Conservation (phyloP, 257 asterid species). For the Petunia secreta region DNA sequence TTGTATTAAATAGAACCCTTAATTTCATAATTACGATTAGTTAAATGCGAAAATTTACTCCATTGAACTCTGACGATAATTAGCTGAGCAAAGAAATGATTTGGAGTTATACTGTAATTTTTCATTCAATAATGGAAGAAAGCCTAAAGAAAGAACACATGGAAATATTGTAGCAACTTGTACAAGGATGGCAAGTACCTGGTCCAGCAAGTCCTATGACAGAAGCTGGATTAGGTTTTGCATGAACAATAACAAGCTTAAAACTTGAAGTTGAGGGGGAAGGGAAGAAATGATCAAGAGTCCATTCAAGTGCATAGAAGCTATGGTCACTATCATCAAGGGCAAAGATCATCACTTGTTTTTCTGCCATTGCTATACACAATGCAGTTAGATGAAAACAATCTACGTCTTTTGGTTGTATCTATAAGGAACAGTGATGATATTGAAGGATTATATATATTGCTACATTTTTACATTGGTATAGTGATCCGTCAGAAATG, state of each 20-base stretch:
- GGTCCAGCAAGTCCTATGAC: constrained; percentile 42
- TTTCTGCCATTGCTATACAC: constrained; percentile 24
- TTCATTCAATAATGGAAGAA: too few relatives aligned
- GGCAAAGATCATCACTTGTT: constrained; percentile 44
- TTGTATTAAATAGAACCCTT: too few relatives aligned
- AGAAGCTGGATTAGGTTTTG: constrained; percentile 35
- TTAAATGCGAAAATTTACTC: too few relatives aligned
- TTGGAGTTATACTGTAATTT: too few relatives aligned
- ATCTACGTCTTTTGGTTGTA: not conserved
- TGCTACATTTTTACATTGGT: not conserved
- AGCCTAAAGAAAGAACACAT: too few relatives aligned
- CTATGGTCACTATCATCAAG: constrained; percentile 51
- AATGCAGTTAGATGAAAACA: not conserved
- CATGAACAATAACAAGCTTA: constrained; percentile 42
- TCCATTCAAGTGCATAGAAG: constrained; percentile 49
- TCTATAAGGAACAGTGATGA: not conserved
- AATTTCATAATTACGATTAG: too few relatives aligned
- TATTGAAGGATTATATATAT: not conserved
- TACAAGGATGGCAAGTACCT: constrained; percentile 25
- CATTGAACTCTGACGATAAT: too few relatives aligned
- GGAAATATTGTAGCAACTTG: too few relatives aligned
- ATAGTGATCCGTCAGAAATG: not conserved
- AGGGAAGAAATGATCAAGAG: constrained; percentile 37
- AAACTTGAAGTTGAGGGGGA: constrained; percentile 27
- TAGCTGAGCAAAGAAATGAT: too few relatives aligned